Base-by-base conservation (phyloP, 208 protist species). In the Blechomonas ayalai region DNA sequence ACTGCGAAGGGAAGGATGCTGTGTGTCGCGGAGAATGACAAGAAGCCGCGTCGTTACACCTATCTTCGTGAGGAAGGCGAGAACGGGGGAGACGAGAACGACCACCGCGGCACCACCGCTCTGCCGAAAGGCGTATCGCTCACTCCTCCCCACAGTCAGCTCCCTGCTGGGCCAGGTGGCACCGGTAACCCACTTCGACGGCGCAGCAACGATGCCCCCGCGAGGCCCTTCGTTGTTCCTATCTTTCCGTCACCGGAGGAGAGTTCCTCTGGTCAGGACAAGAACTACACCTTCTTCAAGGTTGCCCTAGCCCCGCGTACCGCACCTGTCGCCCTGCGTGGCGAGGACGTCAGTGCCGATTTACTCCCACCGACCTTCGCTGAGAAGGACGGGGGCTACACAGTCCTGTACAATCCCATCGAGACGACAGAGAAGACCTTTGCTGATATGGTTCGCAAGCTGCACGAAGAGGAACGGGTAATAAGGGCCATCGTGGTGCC, bases 361-460 rank as follows among this genome's bases (percentile, higher is more conserved):
- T 56, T 19, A n/a, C n/a, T n/a, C 1, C 16, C 53, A 1, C 29
- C 54, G 3, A 42, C 63, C 19, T 67, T 81, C 26, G 54, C 65
- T 22, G 31, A 59, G 29, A 41, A 59, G 16, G 8, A 40, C 3
- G 82, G 82, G 18, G 73, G 53, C 52, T 81, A 82, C 65, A 90
- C 82, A 5, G 75, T 84, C 7, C 54, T 88, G 28, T 92, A 92
- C 65, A 92, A 88, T 65, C 83, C 83, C 5, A 69, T 88, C 26
- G 73, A 83, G 23, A 61, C 69, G 10, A 82, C 83, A 35, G 70
- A 78, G 8, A 41, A 52, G 12, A 82, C 79, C 6, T 83, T 92
- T 23, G 32, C 32, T 9, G 59, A 71, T 23, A 46, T 84, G 9
- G 35, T 87, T 1, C 40, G 44, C 24, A 78, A 79, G 45, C 62